Base-by-base conservation (phyloP, 345 rosid genomes). In the Syzygium jambos region DNA sequence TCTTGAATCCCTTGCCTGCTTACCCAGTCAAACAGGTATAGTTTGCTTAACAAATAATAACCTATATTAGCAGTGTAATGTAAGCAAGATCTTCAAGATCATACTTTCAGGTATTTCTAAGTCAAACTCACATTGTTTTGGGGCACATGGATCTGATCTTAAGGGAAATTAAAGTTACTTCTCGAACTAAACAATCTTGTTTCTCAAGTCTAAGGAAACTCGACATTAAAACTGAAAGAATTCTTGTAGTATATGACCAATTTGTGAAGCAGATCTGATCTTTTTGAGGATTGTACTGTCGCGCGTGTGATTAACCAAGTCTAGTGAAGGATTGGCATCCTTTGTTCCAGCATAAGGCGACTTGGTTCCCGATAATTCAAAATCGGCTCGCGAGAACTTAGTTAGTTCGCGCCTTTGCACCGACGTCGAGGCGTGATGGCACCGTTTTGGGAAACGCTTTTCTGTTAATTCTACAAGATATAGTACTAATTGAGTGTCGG, bases 1-100 rank as follows among this genome's bases (percentile, higher is more conserved):
- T 93, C 85, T 57, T 93, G 21, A 88, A 8, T 14, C 96, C 96
- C 11, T 68, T 95, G 89, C 96, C 97, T 2, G 93, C 97, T 56
- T 86, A 91, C 85, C 96, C 97, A 0, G 91, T 94, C 3, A 90
- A 91, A 88, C 91, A 92, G 95, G 97, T 93, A 55, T 23, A 27
- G 52, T 13, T 49, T 41, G 10, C 51, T 73, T 73, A 17, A 34
- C 80, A 19, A 73, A 9, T 16, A 22, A 34, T 38, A 34, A 38
- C 25, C 4, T 34, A 25, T 10, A 73, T 73, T 73, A 19, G 80
- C 49, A 73, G 80, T 38, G 80, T 38, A 73, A 19, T 73, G 27
- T 9, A 73, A 73, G 80, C 49, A 73, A 73, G 80, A 73, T 19
- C 80, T 73, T 73, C 80, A 19, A 38, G 27, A 34, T 34, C 80